Evolutionary conservation across 2,329 filamentous ascomycete species (phyloP).

Genomic region (Phaeoacremonium minimum): DNA sequence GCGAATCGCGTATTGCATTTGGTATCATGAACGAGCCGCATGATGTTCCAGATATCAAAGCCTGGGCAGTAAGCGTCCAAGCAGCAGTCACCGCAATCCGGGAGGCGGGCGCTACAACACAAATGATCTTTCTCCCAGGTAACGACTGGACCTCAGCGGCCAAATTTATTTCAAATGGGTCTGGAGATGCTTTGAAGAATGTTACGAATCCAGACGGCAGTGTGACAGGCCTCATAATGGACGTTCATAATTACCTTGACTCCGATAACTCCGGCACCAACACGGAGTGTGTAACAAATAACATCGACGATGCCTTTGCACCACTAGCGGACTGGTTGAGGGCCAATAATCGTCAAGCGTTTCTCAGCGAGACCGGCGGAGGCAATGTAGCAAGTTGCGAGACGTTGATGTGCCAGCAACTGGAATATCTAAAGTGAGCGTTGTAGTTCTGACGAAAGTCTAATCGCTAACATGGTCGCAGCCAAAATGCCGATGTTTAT

Average conservation of each 20-base stretch:
- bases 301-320: constrained; percentile 22
- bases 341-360: constrained; percentile 21
- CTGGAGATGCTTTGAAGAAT: constrained; percentile 39
- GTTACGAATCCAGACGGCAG: constrained; percentile 54
- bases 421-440: constrained; percentile 31
- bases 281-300: constrained; percentile 45
- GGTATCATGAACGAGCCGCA: constrained; percentile 67
- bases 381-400: constrained; percentile 25
- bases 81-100: constrained; percentile 61
- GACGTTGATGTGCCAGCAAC: constrained; percentile 22
- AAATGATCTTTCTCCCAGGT: constrained; percentile 60
- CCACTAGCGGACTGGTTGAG: constrained; percentile 27
- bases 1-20: constrained; percentile 49
- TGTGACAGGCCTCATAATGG: constrained; percentile 50
- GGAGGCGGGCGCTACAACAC: constrained; percentile 50
- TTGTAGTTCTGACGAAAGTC: no score
- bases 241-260: constrained; percentile 58
- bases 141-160: constrained; percentile 41
- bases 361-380: constrained; percentile 30
- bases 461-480: no score
- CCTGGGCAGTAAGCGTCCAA: constrained; percentile 58
- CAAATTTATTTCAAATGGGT: constrained; percentile 40
- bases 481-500: constrained; percentile 23
- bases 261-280: constrained; percentile 51
- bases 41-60: constrained; percentile 42